Conservation (phyloP, 2,329 filamentous ascomycete species). For the Colletotrichum lindemuthianum region DNA sequence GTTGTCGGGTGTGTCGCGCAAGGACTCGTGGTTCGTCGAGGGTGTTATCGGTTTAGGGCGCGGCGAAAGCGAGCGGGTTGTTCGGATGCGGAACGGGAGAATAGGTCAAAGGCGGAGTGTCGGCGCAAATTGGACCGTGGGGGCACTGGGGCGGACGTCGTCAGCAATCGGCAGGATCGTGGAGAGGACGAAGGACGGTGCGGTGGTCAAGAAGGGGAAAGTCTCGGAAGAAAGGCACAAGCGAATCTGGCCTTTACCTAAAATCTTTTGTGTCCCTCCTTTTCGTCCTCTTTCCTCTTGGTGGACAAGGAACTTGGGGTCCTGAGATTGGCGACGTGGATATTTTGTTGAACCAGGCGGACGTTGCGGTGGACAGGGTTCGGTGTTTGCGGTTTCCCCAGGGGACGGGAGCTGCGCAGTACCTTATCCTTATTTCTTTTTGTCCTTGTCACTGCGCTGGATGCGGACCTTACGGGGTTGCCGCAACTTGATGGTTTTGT, state of each 20-base stretch:
- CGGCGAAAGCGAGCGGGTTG: conserved; percentile 16
- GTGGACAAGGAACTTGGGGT: not conserved
- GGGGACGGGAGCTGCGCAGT: too few relatives aligned
- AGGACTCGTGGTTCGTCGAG: conserved; percentile 1
- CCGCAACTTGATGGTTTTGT: too few relatives aligned
- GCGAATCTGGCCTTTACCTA: conserved; percentile 5
- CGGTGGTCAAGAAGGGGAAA: not conserved
- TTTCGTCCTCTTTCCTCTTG: too few relatives aligned
- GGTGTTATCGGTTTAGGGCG: not conserved
- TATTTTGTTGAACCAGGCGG: conserved; percentile 25
- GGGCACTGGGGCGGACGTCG: not conserved
- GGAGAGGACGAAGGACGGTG: conserved; percentile 3
- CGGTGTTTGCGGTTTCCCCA: not conserved
- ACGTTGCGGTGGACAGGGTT: not conserved
- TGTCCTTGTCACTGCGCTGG: too few relatives aligned
- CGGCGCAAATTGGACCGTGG: conserved; percentile 33
- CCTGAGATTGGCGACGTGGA: conserved; percentile 16
- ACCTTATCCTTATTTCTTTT: too few relatives aligned
- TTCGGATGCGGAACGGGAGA: conserved; percentile 28
- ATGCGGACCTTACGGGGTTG: too few relatives aligned
- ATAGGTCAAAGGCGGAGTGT: conserved; percentile 22
- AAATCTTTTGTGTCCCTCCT: too few relatives aligned
- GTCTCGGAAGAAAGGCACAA: not conserved
- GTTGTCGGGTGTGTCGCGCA: not conserved
- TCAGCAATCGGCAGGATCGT: conserved; percentile 1